Conservation (phyloP, 305 asterid species). For the Plantago rigida region DNA sequence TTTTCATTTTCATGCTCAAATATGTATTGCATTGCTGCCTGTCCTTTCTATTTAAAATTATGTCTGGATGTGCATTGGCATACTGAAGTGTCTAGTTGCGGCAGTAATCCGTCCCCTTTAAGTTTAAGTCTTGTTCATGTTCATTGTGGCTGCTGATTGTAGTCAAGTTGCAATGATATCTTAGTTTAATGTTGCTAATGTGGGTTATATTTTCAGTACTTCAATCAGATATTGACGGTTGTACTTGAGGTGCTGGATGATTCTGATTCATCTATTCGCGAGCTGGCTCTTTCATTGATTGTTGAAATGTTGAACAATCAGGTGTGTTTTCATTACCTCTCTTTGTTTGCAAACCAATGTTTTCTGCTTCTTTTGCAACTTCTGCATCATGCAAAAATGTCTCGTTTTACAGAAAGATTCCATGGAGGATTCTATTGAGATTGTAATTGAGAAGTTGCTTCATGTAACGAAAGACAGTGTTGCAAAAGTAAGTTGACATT, state of each 20-base stretch:
- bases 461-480: conserved; percentile 64
- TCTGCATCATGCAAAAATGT: conserved; percentile 19
- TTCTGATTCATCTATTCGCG: conserved; percentile 65
- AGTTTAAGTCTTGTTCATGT: background rate
- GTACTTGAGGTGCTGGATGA: conserved; percentile 89
- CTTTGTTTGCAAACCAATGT: conserved; percentile 7
- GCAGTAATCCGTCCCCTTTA: too few relatives aligned
- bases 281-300: conserved; percentile 63
- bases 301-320: conserved; percentile 92
- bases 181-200: conserved; percentile 21
- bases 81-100: background rate
- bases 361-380: conserved; percentile 9
- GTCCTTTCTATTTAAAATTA: too few relatives aligned
- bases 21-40: too few relatives aligned
- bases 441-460: conserved; percentile 82
- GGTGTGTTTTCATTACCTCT: conserved; percentile 39
- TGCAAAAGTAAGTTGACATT: conserved; percentile 51
- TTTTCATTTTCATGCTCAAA: too few relatives aligned
- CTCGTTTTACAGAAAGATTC: conserved; percentile 54
- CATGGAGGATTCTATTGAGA: conserved; percentile 90
- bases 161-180: conserved; percentile 1
- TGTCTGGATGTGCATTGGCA: too few relatives aligned
- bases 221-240: conserved; percentile 87
- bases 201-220: conserved; percentile 58
- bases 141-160: background rate